phyloP scores from a whole-genome alignment of 106 monocot species.

The Xerophyta viscosa region DNA sequence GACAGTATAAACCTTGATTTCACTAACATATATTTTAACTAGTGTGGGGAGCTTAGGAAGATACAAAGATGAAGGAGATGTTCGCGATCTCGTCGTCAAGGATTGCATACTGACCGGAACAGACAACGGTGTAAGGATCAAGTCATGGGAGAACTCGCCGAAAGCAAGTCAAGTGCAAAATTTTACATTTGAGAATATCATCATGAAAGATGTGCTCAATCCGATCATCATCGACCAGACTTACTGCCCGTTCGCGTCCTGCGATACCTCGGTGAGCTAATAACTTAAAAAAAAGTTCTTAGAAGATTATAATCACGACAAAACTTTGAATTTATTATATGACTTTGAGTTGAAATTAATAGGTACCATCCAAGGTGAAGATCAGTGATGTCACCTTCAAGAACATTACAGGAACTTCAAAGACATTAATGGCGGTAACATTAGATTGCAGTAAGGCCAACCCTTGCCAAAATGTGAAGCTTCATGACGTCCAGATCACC shows the following conservation, averaged over 20 bases:
- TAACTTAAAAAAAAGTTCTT: no score
- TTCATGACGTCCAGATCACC: slow-evolving; percentile 29
- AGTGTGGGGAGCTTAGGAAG: slow-evolving; percentile 65
- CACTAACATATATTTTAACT: no score
- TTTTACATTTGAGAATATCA: slow-evolving; percentile 55
- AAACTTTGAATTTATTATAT: no score
- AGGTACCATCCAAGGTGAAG: slow-evolving; percentile 35
- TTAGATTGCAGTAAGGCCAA: slow-evolving; percentile 34
- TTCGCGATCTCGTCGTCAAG: slow-evolving; percentile 25
- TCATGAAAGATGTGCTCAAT: slow-evolving; percentile 38
- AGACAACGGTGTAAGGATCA: slow-evolving; percentile 52
- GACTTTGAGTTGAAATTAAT: not conserved
- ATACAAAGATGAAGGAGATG: slow-evolving; percentile 40
- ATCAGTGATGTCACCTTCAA: slow-evolving; percentile 45
- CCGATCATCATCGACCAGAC: slow-evolving; percentile 66
- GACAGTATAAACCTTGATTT: no score
- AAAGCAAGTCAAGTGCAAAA: slow-evolving; percentile 11
- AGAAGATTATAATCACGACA: no score
- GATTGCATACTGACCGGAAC: slow-evolving; percentile 40
- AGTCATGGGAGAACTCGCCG: slow-evolving; percentile 58
- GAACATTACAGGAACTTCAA: slow-evolving; percentile 57
- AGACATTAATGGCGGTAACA: slow-evolving; percentile 34
- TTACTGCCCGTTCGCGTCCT: slow-evolving; percentile 44
- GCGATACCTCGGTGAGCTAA: slow-evolving; percentile 12
- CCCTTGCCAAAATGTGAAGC: slow-evolving; percentile 42